phyloP scores from a whole-genome alignment of 2,329 filamentous ascomycete genomes.

The Trichoderma sp. region DNA sequence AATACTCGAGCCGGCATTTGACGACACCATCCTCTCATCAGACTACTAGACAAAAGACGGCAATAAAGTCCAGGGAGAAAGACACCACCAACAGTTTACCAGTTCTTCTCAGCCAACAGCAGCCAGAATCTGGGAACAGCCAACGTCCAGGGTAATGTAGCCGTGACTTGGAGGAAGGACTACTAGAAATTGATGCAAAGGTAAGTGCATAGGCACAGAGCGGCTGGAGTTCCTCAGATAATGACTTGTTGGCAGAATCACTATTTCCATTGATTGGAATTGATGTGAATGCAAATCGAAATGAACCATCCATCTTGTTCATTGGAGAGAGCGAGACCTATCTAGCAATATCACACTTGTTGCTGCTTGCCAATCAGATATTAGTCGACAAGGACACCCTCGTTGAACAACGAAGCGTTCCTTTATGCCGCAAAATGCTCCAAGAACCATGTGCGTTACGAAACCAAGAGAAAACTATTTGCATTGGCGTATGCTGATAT shows the following conservation, averaged over 20 bases:
- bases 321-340: not conserved
- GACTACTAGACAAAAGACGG: not conserved
- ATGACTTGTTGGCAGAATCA: not conserved
- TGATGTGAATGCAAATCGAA: not conserved
- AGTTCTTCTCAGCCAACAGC: not conserved
- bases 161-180: not conserved
- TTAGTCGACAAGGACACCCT: not conserved
- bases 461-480: not conserved
- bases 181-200: not conserved
- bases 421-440: not conserved
- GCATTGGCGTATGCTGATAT: not conserved
- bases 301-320: not conserved
- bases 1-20: not conserved
- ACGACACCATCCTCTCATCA: not conserved
- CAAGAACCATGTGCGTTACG: not conserved
- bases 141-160: not conserved
- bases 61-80: not conserved
- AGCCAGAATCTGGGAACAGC: not conserved
- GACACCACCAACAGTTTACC: not conserved
- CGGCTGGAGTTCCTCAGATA: not conserved
- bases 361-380: not conserved
- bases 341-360: not conserved
- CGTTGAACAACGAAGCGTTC: not conserved
- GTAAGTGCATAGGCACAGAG: not conserved
- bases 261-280: not conserved